These are phyloP conservation scores for Botrytis medusae DNA, from an alignment of 2,329 filamentous ascomycete genomes.

Conservation along the genomic window DNA sequence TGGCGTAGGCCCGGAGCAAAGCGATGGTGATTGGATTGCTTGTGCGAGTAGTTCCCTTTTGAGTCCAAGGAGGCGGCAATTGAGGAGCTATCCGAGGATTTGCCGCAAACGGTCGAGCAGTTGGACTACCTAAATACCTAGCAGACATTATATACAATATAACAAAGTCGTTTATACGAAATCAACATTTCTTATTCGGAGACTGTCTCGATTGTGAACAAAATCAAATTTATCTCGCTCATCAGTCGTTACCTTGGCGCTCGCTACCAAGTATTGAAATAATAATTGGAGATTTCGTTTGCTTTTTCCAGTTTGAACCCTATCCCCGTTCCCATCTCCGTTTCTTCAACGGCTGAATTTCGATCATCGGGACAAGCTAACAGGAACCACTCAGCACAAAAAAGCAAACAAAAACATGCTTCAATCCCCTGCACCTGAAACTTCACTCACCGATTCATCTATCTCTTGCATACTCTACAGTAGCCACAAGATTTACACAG, in stretches of 20 bases:
- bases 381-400: neutral
- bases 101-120: neutral
- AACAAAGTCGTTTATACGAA: neutral
- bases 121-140: neutral
- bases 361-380: conserved; percentile 2
- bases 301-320: neutral
- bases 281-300: neutral
- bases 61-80: conserved; percentile 1
- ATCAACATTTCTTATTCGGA: neutral
- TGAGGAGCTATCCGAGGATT: conserved; percentile 4
- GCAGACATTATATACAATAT: neutral
- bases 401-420: neutral
- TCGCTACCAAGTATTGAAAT: neutral
- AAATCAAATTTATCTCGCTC: neutral
- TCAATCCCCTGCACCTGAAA: conserved; percentile 4
- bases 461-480: conserved; percentile 3
- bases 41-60: neutral
- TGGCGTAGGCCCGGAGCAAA: neutral
- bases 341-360: conserved; percentile 17
- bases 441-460: conserved; percentile 1
- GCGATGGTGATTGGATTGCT: conserved; percentile 8
- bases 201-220: neutral
- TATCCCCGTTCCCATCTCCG: neutral
- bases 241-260: neutral
- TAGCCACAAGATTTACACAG: neutral